Conservation (phyloP, 139 green algal species). For the Chlorella sp. region DNA sequence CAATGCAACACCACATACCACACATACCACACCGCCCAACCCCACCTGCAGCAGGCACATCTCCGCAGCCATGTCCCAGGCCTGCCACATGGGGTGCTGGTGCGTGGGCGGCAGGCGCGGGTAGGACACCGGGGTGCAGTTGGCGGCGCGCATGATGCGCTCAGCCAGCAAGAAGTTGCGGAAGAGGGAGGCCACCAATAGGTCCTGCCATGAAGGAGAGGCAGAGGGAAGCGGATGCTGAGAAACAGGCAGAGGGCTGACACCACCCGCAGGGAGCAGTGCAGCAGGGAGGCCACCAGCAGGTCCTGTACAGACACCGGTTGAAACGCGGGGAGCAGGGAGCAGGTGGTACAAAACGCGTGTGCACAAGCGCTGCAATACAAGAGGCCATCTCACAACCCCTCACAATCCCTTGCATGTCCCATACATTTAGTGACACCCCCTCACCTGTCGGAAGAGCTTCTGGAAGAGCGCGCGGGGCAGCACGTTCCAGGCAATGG, state of each 20-base stretch:
- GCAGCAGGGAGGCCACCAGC: conserved; percentile 73
- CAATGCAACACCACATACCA: neutral
- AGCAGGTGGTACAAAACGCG: too few relatives aligned
- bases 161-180: conserved; percentile 99
- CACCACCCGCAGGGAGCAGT: too few relatives aligned
- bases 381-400: too few relatives aligned
- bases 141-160: conserved; percentile 90
- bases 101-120: conserved; percentile 94
- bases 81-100: conserved; percentile 97
- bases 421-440: too few relatives aligned
- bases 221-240: neutral
- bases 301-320: too few relatives aligned
- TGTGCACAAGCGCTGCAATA: too few relatives aligned
- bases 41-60: conserved; percentile 79
- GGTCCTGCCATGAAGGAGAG: conserved; percentile 70
- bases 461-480: conserved; percentile 96
- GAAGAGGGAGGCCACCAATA: conserved; percentile 97
- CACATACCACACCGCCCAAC: neutral
- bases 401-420: too few relatives aligned
- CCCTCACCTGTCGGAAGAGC: conserved; percentile 91
- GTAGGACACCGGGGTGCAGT: conserved; percentile 85
- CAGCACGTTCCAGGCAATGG: conserved; percentile 99
- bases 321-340: too few relatives aligned
- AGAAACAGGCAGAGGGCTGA: too few relatives aligned
- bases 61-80: conserved; percentile 98